These are phyloP conservation scores for Aureobasidium sp. DNA, from an alignment of 2,329 filamentous ascomycete species.

Conservation along the genomic window DNA sequence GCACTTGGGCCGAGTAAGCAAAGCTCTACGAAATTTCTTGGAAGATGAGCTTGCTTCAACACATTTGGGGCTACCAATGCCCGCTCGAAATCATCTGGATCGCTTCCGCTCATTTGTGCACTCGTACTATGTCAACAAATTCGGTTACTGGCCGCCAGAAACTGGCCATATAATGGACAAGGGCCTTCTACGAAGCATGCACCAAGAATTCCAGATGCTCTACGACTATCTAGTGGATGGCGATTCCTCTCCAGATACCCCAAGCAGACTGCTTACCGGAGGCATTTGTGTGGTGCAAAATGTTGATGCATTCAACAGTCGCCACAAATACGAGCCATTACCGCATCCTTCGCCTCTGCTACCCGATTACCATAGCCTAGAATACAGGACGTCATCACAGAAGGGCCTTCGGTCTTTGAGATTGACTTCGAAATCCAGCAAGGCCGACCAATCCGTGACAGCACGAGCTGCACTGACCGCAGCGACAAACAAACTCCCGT, in stretches of 20 bases:
- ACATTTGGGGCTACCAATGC: slow-evolving; percentile 54
- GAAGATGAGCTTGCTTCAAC: slow-evolving; percentile 60
- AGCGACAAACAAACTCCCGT: slow-evolving; percentile 40
- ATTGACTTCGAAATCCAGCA: slow-evolving; percentile 29
- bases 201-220: slow-evolving; percentile 59
- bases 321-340: slow-evolving; percentile 52
- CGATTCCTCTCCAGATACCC: slow-evolving; percentile 35
- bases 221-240: slow-evolving; percentile 66
- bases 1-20: slow-evolving; percentile 49
- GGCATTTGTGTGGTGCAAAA: slow-evolving; percentile 64
- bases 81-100: slow-evolving; percentile 58
- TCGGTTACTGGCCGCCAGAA: slow-evolving; percentile 64
- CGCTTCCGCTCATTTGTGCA: slow-evolving; percentile 62
- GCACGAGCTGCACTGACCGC: slow-evolving; percentile 44
- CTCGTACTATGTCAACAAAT: slow-evolving; percentile 54
- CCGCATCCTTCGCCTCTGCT: slow-evolving; percentile 58
- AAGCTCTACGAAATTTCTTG: slow-evolving; percentile 57
- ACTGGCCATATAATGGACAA: slow-evolving; percentile 47
- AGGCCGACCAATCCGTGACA: slow-evolving; percentile 41
- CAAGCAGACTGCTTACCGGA: slow-evolving; percentile 39
- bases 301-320: slow-evolving; percentile 55
- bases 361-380: slow-evolving; percentile 36
- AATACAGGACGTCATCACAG: slow-evolving; percentile 24
- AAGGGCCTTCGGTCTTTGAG: slow-evolving; percentile 28
- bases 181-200: slow-evolving; percentile 51